These are phyloP conservation scores for Penicillium crustosum DNA, from an alignment of 2,329 filamentous ascomycete species.

Conservation along the genomic window DNA sequence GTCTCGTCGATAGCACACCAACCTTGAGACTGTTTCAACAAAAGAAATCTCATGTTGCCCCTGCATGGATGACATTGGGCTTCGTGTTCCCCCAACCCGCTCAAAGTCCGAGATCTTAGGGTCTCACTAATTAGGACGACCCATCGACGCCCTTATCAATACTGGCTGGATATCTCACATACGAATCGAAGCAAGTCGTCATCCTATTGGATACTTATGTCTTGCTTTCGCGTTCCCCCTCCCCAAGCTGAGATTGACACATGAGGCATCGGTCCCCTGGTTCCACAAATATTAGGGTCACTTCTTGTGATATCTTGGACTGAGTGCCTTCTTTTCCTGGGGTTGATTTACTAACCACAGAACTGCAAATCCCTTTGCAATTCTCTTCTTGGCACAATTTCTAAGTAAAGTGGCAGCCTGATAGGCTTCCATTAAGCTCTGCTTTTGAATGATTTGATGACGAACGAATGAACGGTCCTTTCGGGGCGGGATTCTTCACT, in stretches of 20 bases:
- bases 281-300: not conserved
- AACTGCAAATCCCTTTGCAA: not conserved
- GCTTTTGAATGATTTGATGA: constrained; percentile 18
- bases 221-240: not conserved
- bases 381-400: not conserved
- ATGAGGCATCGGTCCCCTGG: not conserved
- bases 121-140: not conserved
- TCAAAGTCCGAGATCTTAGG: not conserved
- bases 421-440: not conserved
- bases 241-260: not conserved
- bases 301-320: not conserved
- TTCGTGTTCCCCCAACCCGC: too few species aligned
- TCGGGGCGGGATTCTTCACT: constrained; percentile 5
- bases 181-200: not conserved
- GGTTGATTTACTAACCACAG: not conserved
- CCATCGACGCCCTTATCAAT: not conserved
- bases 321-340: not conserved
- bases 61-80: not conserved
- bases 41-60: not conserved
- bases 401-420: not conserved
- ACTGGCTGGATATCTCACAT: not conserved
- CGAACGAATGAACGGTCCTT: constrained; percentile 13
- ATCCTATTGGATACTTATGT: not conserved
- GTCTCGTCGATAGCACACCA: not conserved
- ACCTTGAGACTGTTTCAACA: not conserved